Base-by-base conservation (phyloP, 257 asterid genomes). In the Jacaranda copaia region DNA sequence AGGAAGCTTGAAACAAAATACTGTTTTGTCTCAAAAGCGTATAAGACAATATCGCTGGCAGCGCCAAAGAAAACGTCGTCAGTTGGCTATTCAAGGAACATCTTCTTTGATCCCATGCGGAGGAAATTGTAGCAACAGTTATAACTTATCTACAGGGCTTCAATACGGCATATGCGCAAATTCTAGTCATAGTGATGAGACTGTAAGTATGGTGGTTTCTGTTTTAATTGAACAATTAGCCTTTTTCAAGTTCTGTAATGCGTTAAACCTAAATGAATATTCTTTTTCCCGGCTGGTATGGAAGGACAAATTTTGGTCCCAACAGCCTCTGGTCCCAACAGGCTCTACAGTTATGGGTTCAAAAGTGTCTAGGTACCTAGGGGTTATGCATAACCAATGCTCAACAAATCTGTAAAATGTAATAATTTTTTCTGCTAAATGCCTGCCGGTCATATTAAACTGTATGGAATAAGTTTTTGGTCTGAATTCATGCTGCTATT, bases 21-120 rank as follows among this genome's bases (percentile, higher is more conserved):
- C 43, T 69, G 68, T 25, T 59, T 68, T 52, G 66, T 58, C 82
- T n/a, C 81, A 70, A 76, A 92, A 94, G 88, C 88, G 85, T 79
- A 74, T 7, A 64, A 84, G 98, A 70, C 80, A 66, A 82, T 80
- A 52, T 77, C 76, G 88, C 60, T 87, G 96, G 97, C 92, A 83
- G 81, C 93, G 96, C 14, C 85, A 68, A 36, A 88, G 91, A 83
- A 88, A 89, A 72, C 84, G 62, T 52, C 73, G 79, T 75, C 87
- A 76, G 82, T 85, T 85, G 81, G 64, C 77, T 62, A 74, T 49
- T 79, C 81, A 71, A 67, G 88, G 66, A 77, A 67, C 66, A 38
- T 70, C 70, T 72, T 77, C 86, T 73, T 78, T 77, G 80, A 66
- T 70, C 77, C 81, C 84, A n/a, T 72, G 84, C 71, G 59, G 51